Base-by-base conservation (phyloP, 2,329 filamentous ascomycete species). In the Colletotrichum sp. region DNA sequence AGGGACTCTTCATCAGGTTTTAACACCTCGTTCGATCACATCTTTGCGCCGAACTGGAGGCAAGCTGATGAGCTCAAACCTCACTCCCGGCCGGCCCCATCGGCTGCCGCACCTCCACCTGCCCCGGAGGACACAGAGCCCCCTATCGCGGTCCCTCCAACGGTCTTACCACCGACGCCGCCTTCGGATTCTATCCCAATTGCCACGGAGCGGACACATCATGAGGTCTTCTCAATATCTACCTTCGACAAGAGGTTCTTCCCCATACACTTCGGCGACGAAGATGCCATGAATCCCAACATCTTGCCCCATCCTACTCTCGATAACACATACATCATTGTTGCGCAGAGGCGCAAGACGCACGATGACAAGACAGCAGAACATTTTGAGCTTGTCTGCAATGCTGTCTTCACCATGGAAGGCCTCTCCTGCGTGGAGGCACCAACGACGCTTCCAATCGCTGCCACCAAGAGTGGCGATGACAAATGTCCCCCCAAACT, bases 261-360 rank as follows among this genome's bases (percentile, higher is more conserved):
- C 77, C 76, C 77, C 30, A 86, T 92, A 79, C 81, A 84, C 18
- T 90, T 92, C 76, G 85, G 83, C 13, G 80, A 81, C 38, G 78
- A 83, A 7, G 70, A 78, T 8, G 84, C 84, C 36, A 85, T 89
- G 72, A 92, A 92, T 74, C 90, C 90, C 18, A 92, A 89, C 80
- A 87, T 92, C 76, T 85, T 92, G 52, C 89, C 90, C 0, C 90
- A 92, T 78, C 90, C 89, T 4, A 81, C 79, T 2, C 79, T 84
- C 8, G 81, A 84, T 4, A 80, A 89, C 55, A 87, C 84, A 2
- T 92, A 86, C 85, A 86, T 89, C 74, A 84, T 91, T 28, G 85
- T 90, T 5, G 89, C 88, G 5, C 90, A 91, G 78, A 82, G 83
- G 67, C 79, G 83, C 24, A 81, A 83, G 14, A 76, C 78, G 26